Conservation (phyloP, 495 filamentous ascomycete genomes). For the Neurospora terricola region DNA sequence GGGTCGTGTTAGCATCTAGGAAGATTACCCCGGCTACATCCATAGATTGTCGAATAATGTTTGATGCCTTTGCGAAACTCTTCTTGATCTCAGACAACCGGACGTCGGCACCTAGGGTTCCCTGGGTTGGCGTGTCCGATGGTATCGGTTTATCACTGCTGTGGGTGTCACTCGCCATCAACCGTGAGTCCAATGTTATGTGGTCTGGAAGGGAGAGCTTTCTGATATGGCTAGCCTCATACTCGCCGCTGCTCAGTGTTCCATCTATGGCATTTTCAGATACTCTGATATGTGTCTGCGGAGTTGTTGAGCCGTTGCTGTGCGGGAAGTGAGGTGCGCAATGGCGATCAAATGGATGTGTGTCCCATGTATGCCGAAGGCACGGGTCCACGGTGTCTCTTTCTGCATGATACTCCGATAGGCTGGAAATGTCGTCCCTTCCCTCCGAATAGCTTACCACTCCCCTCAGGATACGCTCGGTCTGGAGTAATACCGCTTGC, state of each 20-base stretch:
- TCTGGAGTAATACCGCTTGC: slow-evolving; percentile 46
- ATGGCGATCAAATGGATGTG: neutral
- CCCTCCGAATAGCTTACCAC: slow-evolving; percentile 57
- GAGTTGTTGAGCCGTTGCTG: neutral
- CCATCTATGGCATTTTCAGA: neutral
- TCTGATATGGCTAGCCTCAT: neutral
- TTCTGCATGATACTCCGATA: slow-evolving; percentile 6
- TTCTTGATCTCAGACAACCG: slow-evolving; percentile 7
- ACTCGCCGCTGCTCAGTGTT: neutral
- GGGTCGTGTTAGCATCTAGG: slow-evolving; percentile 31
- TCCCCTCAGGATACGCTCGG: slow-evolving; percentile 49
- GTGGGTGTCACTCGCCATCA: neutral
- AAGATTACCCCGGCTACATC: slow-evolving; percentile 44
- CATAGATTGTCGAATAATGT: slow-evolving; percentile 41
- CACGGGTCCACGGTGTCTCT: neutral
- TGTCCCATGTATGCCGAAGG: neutral
- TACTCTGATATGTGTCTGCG: neutral
- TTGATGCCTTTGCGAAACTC: slow-evolving; percentile 34
- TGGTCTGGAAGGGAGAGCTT: neutral
- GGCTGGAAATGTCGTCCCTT: slow-evolving; percentile 15
- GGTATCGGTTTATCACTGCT: neutral
- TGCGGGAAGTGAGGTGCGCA: neutral
- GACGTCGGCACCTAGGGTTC: neutral
- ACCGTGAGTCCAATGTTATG: neutral
- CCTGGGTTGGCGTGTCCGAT: neutral